phyloP scores from a whole-genome alignment of 2,329 filamentous ascomycete genomes.

The Penicillium sp. region DNA sequence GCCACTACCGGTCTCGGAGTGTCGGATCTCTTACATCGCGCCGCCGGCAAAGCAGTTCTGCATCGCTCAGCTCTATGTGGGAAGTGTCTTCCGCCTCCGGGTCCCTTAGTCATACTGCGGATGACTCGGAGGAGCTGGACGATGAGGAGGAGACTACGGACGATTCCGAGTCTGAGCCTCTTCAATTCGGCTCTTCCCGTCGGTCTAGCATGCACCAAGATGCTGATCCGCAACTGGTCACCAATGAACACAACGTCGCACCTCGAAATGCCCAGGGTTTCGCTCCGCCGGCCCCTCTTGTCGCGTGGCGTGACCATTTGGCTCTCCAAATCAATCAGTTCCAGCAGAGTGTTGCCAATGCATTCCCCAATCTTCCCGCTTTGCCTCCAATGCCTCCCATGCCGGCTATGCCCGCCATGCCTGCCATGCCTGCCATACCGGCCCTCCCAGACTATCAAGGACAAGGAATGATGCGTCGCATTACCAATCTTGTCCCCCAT shows the following conservation, averaged over 20 bases:
- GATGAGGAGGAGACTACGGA: conserved; percentile 27
- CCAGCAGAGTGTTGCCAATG: conserved; percentile 65
- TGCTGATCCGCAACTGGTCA: conserved; percentile 20
- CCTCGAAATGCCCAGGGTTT: conserved; percentile 34
- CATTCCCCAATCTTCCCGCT: conserved; percentile 59
- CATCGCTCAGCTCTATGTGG: conserved; percentile 65
- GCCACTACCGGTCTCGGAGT: conserved; percentile 64
- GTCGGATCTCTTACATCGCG: conserved; percentile 53
- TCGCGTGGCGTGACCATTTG: conserved; percentile 69
- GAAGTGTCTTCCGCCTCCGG: conserved; percentile 51
- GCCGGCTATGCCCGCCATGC: conserved; percentile 48
- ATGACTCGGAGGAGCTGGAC: conserved; percentile 37
- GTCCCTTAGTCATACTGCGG: conserved; percentile 44
- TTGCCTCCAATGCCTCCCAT: conserved; percentile 55
- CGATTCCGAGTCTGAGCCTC: conserved; percentile 19
- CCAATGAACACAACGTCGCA: conserved; percentile 27
- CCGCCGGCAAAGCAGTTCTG: conserved; percentile 59
- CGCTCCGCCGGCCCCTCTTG: conserved; percentile 60
- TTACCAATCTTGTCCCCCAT: conserved; percentile 69
- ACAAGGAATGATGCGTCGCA: conserved; percentile 66
- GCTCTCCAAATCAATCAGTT: conserved; percentile 71
- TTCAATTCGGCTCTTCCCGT: conserved; percentile 33
- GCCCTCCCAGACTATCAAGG: conserved; percentile 69
- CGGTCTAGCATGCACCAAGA: conserved; percentile 39
- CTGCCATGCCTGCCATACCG: conserved; percentile 57